Evolutionary conservation across 2,329 filamentous ascomycete genomes (phyloP), one percentile per base, ranked within the genome.

Genomic region (Fusarium lateritium): DNA sequence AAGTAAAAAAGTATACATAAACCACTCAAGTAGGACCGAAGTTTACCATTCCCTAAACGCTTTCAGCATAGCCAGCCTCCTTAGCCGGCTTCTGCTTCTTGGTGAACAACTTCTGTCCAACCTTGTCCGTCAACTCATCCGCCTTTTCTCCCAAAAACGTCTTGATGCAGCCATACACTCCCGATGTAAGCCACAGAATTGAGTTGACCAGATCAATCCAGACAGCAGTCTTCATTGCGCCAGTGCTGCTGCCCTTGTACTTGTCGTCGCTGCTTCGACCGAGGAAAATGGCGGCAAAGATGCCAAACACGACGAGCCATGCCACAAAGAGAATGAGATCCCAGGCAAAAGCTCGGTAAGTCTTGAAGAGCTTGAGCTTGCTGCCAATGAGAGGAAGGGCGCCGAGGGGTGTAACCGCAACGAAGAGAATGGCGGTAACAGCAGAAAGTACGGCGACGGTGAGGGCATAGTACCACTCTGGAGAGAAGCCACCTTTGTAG

Each of bases 231-330:
- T 91, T 91, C 92, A 94, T 94, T 8, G 76, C 52, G 6, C 75
- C 65, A 0, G 81, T 82, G 64, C 76, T 82, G 44, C 76, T 78
- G 31, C 81, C 82, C 75, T 84, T 79, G 76, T 83, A 84, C 40
- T 77, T 73, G 34, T 82, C 80, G 59, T 90, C 84, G 56, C 84
- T 84, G 65, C 88, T 79, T 50, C 87, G 84, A 34, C 83, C 78
- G 61, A 94, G 87, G 79, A 91, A 94, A 80, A 93, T 88, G 63
- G 84, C 86, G 15, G 89, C 92, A 70, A 94, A 94, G 62, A 92
- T 85, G 28, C 91, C 92, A 75, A 94, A 93, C 4, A 91, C 83
- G 15, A 88, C 85, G 64, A 92, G 81, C 88, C 91, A 94, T 4
- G 79, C 70, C 31, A 84, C 42, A 69, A 81, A 83, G 6, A 85